phyloP scores from a whole-genome alignment of 2,329 filamentous ascomycete genomes.

The Scopulariopsis brevicaulis region DNA sequence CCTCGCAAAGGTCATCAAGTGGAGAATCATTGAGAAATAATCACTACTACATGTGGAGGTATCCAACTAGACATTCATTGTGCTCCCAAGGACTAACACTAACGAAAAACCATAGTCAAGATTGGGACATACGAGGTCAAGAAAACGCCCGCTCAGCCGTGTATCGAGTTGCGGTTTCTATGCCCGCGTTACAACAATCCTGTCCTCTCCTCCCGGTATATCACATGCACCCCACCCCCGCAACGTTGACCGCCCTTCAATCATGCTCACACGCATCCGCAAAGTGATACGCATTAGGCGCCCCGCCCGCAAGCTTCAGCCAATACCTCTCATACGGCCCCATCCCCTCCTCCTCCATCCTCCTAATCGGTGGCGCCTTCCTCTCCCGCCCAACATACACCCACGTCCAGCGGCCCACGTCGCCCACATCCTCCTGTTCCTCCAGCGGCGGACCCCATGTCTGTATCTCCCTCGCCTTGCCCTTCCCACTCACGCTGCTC shows the following conservation, averaged over 20 bases:
- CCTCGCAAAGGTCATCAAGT: too few species aligned
- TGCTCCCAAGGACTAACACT: too few species aligned
- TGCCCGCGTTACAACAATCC: too few species aligned
- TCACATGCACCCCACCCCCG: not conserved
- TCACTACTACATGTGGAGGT: too few species aligned
- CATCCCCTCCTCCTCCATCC: constrained; percentile 40
- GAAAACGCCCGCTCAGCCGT: too few species aligned
- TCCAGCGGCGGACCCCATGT: not conserved
- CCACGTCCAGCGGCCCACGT: constrained; percentile 37
- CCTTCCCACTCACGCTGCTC: not conserved
- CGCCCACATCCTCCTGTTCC: constrained; percentile 10
- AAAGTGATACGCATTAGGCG: constrained; percentile 19
- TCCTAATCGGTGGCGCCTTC: constrained; percentile 24
- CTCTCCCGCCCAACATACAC: constrained; percentile 34
- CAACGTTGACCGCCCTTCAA: not conserved
- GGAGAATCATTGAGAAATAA: too few species aligned
- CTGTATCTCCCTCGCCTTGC: not conserved
- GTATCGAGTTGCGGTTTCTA: too few species aligned
- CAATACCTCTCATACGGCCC: constrained; percentile 40
- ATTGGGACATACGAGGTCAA: too few species aligned
- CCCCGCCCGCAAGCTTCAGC: constrained; percentile 29
- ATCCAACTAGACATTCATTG: too few species aligned
- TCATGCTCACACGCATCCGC: not conserved
- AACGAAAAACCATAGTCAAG: too few species aligned
- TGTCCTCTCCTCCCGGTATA: not conserved